Evolutionary conservation across 2,329 filamentous ascomycete species (phyloP), one percentile per base, ranked within the genome.

Genomic region (Triangularia setosa): DNA sequence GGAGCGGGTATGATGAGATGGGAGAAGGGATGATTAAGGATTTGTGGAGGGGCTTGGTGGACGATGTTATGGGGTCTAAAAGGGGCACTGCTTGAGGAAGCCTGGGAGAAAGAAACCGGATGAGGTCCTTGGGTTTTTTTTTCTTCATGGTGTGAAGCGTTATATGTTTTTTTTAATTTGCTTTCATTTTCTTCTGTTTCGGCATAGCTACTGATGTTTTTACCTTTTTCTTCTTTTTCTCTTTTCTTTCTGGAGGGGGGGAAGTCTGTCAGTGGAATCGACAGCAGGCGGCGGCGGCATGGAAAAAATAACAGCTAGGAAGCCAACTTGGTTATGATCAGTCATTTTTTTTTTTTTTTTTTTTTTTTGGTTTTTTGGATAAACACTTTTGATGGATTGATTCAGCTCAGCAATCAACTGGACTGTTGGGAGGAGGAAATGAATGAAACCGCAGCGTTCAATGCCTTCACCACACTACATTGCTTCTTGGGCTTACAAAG

Each of bases 11-110:
- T 21, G 65, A 56, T 40, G 72, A 77, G 60, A 69, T 75, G 27
- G 72, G 75, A 16, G 71, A 75, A 18, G 79, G 80, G 63, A 83
- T 87, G 78, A 73, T 88, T 27, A 78, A 73, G 59, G 82, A 84
- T 71, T 68, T 88, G 58, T 86, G 83, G 82, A 81, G 79, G 71
- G 83, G 85, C 12, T 75, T 88, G 62, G 74, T 83, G n/a, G 83
- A 87, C 23, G 83, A 86, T 70, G 73, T 81, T 25, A 64, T 60
- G 23, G 53, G 52, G 60, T 60, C 23, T 67, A 68, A 73, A 33
- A 72, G 72, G 44, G 64, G 72, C 63, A 71, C 73, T 65, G 63
- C 73, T 61, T 75, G 71, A 66, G 27, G 12, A 21, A 4, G 18
- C 23, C 27, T 14, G 40, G 21, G 16, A 33, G 11, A 27, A 2